Base-by-base conservation (phyloP, 257 asterid genomes). In the Rehmannia glutinosa region DNA sequence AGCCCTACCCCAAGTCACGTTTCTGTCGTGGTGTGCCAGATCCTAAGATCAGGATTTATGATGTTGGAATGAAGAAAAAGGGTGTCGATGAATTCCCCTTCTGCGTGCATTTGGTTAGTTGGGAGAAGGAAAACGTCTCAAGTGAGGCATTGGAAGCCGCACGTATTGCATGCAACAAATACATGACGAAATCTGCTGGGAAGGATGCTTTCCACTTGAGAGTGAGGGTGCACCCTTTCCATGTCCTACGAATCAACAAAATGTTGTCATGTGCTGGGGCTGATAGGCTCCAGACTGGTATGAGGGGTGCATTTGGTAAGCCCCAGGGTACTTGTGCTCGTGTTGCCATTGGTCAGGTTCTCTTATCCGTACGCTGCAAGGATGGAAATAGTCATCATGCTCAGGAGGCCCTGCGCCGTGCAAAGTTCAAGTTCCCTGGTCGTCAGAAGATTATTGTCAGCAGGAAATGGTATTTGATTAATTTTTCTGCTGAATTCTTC, bases 231-330 rank as follows among this genome's bases (percentile, higher is more conserved):
- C 83, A 79, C 39, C 81, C 81, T 36, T 79, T 47, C 73, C 81
- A 79, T 27, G 81, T 79, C 15, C 69, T 75, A 8, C 76, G 79
- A 2, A 79, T 79, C 69, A 75, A 79, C 74, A 79, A 75, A 25
- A 79, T 75, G 81, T 35, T 75, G 71, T 79, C 84, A 0, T 79
- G 81, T 68, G 81, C 81, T 51, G 78, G 78, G 53, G 83, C 78
- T 24, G 81, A 79, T 71, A 75, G 83, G 78, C 83, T 78, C 70
- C 80, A 78, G 35, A 78, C 83, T 7, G 78, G 83, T 17, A 78
- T 75, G 80, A 65, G 83, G 66, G 80, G 80, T 5, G 80, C 80
- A 1, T 78, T 74, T 25, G 80, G 80, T 10, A 74, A 79, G 68
- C 83, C 81, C 5, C 81, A 66, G 36, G 83, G 83, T 13, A 23